Base-by-base conservation (phyloP, 495 filamentous ascomycete genomes). In the Penicillium ucsense region DNA sequence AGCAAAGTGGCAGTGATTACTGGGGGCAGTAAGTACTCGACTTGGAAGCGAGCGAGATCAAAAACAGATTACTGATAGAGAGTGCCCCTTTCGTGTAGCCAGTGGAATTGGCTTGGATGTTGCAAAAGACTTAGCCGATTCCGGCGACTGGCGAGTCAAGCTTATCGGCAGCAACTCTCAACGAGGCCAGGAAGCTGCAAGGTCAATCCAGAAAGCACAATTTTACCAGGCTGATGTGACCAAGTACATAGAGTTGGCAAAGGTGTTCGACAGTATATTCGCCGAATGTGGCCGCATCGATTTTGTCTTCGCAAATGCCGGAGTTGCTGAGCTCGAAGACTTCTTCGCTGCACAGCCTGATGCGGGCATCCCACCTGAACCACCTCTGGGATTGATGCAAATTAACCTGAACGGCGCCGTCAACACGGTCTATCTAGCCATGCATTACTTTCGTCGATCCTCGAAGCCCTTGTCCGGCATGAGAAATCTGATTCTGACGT, bases 231-330 rank as follows among this genome's bases (percentile, higher is more conserved):
- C 46, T 12, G 47, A 60, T 20, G 51, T 60, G 8, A 36, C 38
- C 20, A 37, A 41, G 29, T 60, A 60, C 46, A 10, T 46, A 3
- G 30, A 52, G 5, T 43, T 53, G 33, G 49, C 47, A 3, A 8
- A 11, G 5, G 37, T 35, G 0, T 57, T 57, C 20, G 40, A 55
- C 2, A 45, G 41, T 1, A 28, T 51, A 33, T 57, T 53, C 35
- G 35, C 34, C n/a, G 32, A 35, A 2, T 8, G 8, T n/a, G 11
- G 35, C 0, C 48, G 51, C 6, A 8, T 62, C 20, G 59, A 62
- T 28, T 62, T 57, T 42, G 59, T 62, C 4, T 62, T 62, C 11
- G 59, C 53, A 10, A 62, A 59, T 35, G 51, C 59, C 4, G 56
- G 56, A 7, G 42, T 56, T 12, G 46, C 53, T 12, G 57, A 54